These are phyloP conservation scores for Bipolaris victoriae DNA, from an alignment of 2,329 filamentous ascomycete species.

Conservation along the genomic window DNA sequence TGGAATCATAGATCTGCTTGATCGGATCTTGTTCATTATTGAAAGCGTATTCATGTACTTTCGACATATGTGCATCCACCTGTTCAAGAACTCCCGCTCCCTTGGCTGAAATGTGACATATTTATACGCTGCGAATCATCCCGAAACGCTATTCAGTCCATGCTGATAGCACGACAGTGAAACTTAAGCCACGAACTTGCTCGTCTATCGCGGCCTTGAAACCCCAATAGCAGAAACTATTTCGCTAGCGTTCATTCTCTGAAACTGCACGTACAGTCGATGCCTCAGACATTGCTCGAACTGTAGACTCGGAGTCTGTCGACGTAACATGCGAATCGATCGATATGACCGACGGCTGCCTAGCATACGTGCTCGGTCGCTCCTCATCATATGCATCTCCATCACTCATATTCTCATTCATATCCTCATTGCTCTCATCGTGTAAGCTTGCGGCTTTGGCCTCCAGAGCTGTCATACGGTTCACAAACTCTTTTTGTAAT, in stretches of 20 bases:
- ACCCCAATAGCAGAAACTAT: too few species aligned
- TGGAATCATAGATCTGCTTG: too few species aligned
- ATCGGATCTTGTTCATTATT: too few species aligned
- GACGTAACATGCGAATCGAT: conserved; percentile 28
- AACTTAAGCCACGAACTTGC: too few species aligned
- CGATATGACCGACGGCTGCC: conserved; percentile 31
- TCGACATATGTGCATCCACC: too few species aligned
- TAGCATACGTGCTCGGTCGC: conserved; percentile 19
- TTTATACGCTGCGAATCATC: too few species aligned
- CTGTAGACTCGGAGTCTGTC: conserved; percentile 22
- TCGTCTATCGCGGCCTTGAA: too few species aligned
- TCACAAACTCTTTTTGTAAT: conserved; percentile 76
- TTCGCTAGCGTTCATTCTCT: conserved; percentile 25
- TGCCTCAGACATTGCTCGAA: conserved; percentile 21
- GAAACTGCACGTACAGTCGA: conserved; percentile 36
- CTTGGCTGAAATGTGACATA: too few species aligned
- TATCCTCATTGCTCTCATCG: conserved; percentile 19
- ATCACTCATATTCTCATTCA: conserved; percentile 19
- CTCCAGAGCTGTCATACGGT: conserved; percentile 72
- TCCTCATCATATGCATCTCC: conserved; percentile 17
- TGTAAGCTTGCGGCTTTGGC: conserved; percentile 39
- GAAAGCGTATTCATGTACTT: too few species aligned
- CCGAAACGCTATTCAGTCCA: too few species aligned
- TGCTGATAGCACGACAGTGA: too few species aligned
- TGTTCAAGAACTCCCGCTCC: too few species aligned